A percentile compares a stretch with the other conserved stretches of the same genome.
Evolutionary conservation across 495 filamentous ascomycete species (phyloP).

Genomic region (Trichocladium uniseriatum): DNA sequence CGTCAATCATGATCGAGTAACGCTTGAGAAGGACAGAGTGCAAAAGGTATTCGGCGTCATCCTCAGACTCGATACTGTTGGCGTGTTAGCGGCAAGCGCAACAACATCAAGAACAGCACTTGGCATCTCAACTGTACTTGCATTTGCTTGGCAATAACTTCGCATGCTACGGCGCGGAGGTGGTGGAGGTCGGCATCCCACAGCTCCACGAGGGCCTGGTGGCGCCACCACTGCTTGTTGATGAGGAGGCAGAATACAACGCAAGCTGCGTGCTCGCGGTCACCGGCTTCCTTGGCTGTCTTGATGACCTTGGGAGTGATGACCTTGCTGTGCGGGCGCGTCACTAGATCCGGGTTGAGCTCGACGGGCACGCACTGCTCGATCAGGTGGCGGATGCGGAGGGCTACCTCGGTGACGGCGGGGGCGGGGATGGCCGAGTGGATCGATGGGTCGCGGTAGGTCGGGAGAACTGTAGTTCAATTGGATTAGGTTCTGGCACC

Average conservation of each 20-base stretch:
- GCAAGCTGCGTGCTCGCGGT: constrained; percentile 62
- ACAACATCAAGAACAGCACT: not conserved
- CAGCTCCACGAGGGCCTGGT: constrained; percentile 68
- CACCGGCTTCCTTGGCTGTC: constrained; percentile 73
- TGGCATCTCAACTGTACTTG: constrained; percentile 20
- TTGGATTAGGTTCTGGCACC: constrained; percentile 8
- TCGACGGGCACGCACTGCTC: constrained; percentile 84
- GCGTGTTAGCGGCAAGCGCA: not conserved
- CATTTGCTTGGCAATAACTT: constrained; percentile 90
- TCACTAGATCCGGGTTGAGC: constrained; percentile 61
- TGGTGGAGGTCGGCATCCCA: constrained; percentile 85
- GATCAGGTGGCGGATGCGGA: constrained; percentile 84
- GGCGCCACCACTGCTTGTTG: constrained; percentile 84
- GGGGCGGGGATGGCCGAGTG: constrained; percentile 54
- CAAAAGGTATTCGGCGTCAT: constrained; percentile 65
- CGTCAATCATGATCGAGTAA: constrained; percentile 70
- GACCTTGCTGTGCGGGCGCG: constrained; percentile 68
- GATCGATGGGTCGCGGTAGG: constrained; percentile 41
- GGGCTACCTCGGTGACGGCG: constrained; percentile 76
- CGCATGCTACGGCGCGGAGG: constrained; percentile 73
- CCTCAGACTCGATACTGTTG: constrained; percentile 66
- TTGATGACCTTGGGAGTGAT: constrained; percentile 70
- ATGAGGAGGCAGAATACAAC: constrained; percentile 79
- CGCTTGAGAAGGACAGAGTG: constrained; percentile 80
- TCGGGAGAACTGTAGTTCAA: constrained; percentile 48